phyloP scores from a whole-genome alignment of 179 eudicot genomes.

The Amaranthus tricolor region DNA sequence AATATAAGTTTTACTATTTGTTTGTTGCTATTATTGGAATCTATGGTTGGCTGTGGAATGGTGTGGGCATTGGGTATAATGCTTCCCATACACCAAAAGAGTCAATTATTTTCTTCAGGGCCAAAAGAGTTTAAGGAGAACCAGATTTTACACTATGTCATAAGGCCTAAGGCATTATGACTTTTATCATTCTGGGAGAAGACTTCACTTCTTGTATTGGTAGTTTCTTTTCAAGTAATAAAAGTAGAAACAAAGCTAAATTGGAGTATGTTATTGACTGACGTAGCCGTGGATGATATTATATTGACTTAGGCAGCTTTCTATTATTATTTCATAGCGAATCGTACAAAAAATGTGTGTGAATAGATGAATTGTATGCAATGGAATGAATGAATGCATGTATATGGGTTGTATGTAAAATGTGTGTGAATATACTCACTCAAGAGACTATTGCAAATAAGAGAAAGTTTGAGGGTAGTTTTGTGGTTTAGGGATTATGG shows the following conservation, averaged over 20 bases:
- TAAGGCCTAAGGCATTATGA: neutral
- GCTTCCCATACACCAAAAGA: too few species aligned
- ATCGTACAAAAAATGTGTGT: too few species aligned
- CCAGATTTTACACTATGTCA: neutral
- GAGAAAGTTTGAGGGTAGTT: too few species aligned
- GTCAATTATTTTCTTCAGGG: neutral
- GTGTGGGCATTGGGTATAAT: neutral
- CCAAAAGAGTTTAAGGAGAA: neutral
- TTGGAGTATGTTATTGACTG: neutral
- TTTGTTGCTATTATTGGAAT: neutral
- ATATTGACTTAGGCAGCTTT: too few species aligned
- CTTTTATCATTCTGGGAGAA: neutral
- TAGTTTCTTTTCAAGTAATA: neutral
- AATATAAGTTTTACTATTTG: neutral
- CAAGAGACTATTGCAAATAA: too few species aligned
- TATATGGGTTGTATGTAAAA: too few species aligned
- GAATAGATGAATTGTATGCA: too few species aligned
- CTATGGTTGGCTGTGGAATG: neutral
- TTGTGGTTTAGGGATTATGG: too few species aligned
- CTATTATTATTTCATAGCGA: too few species aligned
- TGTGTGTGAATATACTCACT: too few species aligned
- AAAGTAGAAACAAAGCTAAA: neutral
- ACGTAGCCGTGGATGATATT: neutral
- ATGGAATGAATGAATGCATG: too few species aligned
- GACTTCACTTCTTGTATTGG: neutral